phyloP scores from a whole-genome alignment of 148 eudicot genomes.

The Dianthus caryophyllus region DNA sequence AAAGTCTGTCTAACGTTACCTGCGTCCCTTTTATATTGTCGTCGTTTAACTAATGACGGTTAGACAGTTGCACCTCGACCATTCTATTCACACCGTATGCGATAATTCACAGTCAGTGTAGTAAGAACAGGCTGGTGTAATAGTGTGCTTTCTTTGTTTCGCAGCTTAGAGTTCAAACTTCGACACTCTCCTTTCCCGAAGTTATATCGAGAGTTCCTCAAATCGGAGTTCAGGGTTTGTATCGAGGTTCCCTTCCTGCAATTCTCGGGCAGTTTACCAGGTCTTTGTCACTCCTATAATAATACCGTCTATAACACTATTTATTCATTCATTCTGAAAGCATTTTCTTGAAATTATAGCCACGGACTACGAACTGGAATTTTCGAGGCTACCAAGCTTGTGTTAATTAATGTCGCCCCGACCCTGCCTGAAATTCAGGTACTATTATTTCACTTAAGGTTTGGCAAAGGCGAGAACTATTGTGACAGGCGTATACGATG shows the following conservation, averaged over 20 bases:
- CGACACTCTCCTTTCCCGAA: slow-evolving; percentile 74
- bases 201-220: slow-evolving; percentile 77
- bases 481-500: neutral
- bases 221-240: slow-evolving; percentile 73
- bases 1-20: no score
- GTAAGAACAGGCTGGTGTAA: slow-evolving; percentile 12
- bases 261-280: slow-evolving; percentile 95
- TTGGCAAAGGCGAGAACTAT: neutral
- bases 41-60: no score
- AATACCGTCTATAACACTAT: neutral
- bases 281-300: slow-evolving; percentile 29
- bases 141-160: slow-evolving; percentile 19
- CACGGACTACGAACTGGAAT: slow-evolving; percentile 96
- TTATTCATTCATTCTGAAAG: slow-evolving; percentile 10
- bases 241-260: slow-evolving; percentile 89
- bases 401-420: slow-evolving; percentile 75
- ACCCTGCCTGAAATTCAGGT: slow-evolving; percentile 85
- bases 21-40: no score
- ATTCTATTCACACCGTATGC: no score
- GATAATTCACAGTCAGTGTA: no score
- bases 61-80: no score
- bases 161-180: slow-evolving; percentile 93
- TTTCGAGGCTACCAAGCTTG: slow-evolving; percentile 80
- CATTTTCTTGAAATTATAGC: slow-evolving; percentile 39
- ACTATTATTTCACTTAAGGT: slow-evolving; percentile 5